Evolutionary conservation across 805 yeast species (phyloP).

Genomic region (Scheffersomyces stipitis): DNA sequence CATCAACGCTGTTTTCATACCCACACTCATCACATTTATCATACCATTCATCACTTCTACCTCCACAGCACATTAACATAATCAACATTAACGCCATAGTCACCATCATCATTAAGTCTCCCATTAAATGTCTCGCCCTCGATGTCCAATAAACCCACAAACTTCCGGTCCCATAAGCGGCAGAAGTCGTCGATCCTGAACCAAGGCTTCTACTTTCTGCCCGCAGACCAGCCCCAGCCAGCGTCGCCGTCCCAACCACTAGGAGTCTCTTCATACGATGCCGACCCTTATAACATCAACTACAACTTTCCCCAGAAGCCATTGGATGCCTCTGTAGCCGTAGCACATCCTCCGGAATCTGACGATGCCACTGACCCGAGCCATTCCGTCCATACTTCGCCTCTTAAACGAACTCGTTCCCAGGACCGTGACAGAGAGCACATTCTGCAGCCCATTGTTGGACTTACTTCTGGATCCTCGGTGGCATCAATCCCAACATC

Average conservation of each 20-base stretch:
- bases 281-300: constrained; percentile 14
- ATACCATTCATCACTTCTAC: no score
- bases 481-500: constrained; percentile 2
- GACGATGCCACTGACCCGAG: constrained; percentile 6
- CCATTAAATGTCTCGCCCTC: background rate
- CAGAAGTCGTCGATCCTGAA: constrained; percentile 36
- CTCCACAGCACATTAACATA: no score
- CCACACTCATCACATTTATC: no score
- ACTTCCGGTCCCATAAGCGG: constrained; percentile 31
- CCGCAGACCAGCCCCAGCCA: constrained; percentile 4
- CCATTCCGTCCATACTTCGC: constrained; percentile 11
- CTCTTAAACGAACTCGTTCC: constrained; percentile 6
- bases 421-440: constrained; percentile 1
- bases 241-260: constrained; percentile 3
- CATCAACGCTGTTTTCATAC: no score
- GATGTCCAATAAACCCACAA: constrained; percentile 17
- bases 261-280: constrained; percentile 6
- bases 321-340: no score
- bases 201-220: constrained; percentile 26
- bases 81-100: no score
- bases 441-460: constrained; percentile 9
- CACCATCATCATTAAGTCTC: no score
- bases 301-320: constrained; percentile 21
- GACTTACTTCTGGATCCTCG: constrained; percentile 1
- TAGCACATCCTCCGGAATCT: no score